phyloP scores from a whole-genome alignment of 1,284 basidiomycete species.

The Cryptococcus sp. region DNA sequence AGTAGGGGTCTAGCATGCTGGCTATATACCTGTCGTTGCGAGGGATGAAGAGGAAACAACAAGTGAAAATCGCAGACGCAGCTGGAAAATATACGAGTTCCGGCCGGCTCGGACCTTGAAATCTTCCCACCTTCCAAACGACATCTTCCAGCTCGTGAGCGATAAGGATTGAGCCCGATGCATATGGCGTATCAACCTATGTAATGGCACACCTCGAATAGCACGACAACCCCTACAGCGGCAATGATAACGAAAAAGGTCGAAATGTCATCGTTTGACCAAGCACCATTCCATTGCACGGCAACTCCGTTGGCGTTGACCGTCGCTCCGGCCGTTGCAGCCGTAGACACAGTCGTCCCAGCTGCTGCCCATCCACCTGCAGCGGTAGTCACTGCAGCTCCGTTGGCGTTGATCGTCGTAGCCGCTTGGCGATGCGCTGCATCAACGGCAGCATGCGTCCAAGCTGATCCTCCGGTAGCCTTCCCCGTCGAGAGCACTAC shows the following conservation, averaged over 20 bases:
- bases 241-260: not conserved
- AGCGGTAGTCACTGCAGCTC: not conserved
- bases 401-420: not conserved
- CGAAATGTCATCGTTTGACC: not conserved
- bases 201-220: not conserved
- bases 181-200: not conserved
- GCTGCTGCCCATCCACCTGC: not conserved
- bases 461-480: conserved; percentile 11
- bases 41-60: no score
- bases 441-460: conserved; percentile 17
- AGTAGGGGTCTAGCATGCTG: no score
- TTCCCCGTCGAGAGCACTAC: conserved; percentile 1
- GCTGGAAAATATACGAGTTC: no score
- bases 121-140: no score
- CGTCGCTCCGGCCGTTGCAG: not conserved
- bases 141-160: no score
- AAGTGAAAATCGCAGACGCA: no score
- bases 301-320: not conserved
- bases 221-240: not conserved
- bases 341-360: not conserved
- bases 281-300: not conserved
- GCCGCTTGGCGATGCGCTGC: not conserved
- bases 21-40: no score
- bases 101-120: no score
- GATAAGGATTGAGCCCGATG: no score